phyloP scores from a whole-genome alignment of 441 rosid genomes.

The Eruca vesicaria region DNA sequence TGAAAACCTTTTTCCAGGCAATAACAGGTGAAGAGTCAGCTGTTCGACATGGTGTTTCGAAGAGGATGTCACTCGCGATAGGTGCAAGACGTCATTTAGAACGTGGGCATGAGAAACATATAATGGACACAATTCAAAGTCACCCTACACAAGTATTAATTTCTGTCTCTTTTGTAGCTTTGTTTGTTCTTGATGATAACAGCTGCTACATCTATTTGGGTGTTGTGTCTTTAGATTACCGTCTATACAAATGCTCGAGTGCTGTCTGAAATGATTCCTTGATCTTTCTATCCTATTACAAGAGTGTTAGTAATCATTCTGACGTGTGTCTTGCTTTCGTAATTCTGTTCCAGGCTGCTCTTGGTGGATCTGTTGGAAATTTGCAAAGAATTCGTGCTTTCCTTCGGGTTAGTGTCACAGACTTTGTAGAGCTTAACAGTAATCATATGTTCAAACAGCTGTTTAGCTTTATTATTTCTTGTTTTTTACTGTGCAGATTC shows the following conservation, averaged over 20 bases:
- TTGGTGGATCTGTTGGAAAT: constrained; percentile 97
- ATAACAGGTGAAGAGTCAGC: constrained; percentile 72
- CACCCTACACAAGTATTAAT: constrained; percentile 83
- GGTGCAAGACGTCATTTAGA: constrained; percentile 92
- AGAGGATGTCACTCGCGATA: constrained; percentile 72
- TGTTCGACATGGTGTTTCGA: constrained; percentile 52
- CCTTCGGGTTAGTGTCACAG: constrained; percentile 71
- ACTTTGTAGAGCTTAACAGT: constrained; percentile 10
- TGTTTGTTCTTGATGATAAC: background rate
- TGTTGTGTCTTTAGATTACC: constrained; percentile 3
- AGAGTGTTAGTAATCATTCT: constrained; percentile 8
- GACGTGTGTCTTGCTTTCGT: constrained; percentile 17
- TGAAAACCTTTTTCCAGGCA: constrained; percentile 50
- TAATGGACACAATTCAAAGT: constrained; percentile 89
- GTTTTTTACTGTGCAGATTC: constrained; percentile 54
- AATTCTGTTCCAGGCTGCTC: constrained; percentile 68
- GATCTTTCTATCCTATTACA: constrained; percentile 7
- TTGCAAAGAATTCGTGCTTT: constrained; percentile 87
- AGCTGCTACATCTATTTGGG: background rate
- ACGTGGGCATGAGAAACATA: constrained; percentile 87
- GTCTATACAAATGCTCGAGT: constrained; percentile 17
- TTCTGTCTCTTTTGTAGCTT: background rate
- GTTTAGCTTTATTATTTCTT: constrained; percentile 22
- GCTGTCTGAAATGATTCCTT: constrained; percentile 14
- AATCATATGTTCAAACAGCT: background rate